Percentiles rank a stretch among this genome's conserved stretches.
Conservation (phyloP, 306 rosid species). For the Leucaena leucocephala region DNA sequence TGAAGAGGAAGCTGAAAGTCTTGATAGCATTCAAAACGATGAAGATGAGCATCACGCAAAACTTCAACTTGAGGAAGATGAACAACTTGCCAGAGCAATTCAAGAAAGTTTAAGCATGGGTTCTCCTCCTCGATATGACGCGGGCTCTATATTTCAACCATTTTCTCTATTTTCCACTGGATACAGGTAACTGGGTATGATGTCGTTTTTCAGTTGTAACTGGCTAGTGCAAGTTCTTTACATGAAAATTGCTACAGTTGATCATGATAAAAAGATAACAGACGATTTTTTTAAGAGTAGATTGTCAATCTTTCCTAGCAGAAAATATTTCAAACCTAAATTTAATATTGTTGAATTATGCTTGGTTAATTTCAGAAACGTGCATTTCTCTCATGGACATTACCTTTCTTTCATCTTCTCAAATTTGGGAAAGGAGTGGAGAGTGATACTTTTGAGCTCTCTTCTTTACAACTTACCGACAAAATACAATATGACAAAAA, state of each 20-base stretch:
- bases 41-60: slow-evolving; percentile 57
- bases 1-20: slow-evolving; percentile 65
- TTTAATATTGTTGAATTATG: slow-evolving; percentile 20
- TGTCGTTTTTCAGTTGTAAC: slow-evolving; percentile 26
- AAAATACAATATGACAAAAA: neutral
- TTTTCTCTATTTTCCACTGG: slow-evolving; percentile 55
- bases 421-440: slow-evolving; percentile 11
- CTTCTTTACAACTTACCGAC: neutral
- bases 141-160: slow-evolving; percentile 62
- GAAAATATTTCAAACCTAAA: slow-evolving; percentile 3
- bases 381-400: neutral
- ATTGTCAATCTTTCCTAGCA: neutral
- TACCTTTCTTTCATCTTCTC: neutral
- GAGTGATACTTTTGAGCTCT: neutral
- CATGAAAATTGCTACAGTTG: slow-evolving; percentile 9
- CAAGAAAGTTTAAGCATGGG: slow-evolving; percentile 74
- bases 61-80: slow-evolving; percentile 87
- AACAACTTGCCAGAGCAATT: slow-evolving; percentile 89
- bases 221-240: slow-evolving; percentile 13
- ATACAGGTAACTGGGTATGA: slow-evolving; percentile 63
- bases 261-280: slow-evolving; percentile 11
- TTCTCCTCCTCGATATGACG: slow-evolving; percentile 63
- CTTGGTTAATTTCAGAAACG: neutral
- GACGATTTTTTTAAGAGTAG: slow-evolving; percentile 9
- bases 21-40: slow-evolving; percentile 42